A percentile compares a stretch with the other conserved stretches of the same genome.
Evolutionary conservation across 441 rosid species (phyloP).

Genomic region (Arabidopsis hybrid): DNA sequence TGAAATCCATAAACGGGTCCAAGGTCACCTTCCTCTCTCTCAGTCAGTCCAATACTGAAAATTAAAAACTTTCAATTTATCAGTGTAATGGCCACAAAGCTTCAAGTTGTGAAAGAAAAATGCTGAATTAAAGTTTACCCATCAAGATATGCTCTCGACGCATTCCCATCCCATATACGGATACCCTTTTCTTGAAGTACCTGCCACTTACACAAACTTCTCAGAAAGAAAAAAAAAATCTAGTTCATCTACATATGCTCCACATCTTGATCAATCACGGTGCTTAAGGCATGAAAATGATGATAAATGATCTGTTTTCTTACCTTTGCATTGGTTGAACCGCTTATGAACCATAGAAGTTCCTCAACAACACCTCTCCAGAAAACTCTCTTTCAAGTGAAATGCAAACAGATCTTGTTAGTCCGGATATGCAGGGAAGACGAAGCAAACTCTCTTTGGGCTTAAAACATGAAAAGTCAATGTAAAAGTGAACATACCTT

Average conservation of each 20-base stretch:
- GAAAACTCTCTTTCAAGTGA: slow-evolving; percentile 75
- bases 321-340: slow-evolving; percentile 50
- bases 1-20: slow-evolving; percentile 50
- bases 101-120: neutral
- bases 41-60: slow-evolving; percentile 45
- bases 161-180: slow-evolving; percentile 51
- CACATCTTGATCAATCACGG: neutral
- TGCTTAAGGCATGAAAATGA: slow-evolving; percentile 6
- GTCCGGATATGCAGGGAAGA: slow-evolving; percentile 19
- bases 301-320: neutral
- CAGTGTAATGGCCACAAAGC: slow-evolving; percentile 11
- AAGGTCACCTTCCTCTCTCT: slow-evolving; percentile 50
- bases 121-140: slow-evolving; percentile 21
- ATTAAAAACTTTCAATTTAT: neutral
- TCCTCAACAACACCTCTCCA: slow-evolving; percentile 99
- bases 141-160: slow-evolving; percentile 45
- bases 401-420: slow-evolving; percentile 24
- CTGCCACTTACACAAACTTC: slow-evolving; percentile 30
- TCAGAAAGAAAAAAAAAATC: neutral
- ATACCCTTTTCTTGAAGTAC: slow-evolving; percentile 47
- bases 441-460: neutral
- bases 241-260: neutral
- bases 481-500: slow-evolving; percentile 56
- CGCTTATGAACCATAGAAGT: slow-evolving; percentile 89
- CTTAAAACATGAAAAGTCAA: neutral